Base-by-base conservation (phyloP, 495 filamentous ascomycete species). In the Neurospora sp. region DNA sequence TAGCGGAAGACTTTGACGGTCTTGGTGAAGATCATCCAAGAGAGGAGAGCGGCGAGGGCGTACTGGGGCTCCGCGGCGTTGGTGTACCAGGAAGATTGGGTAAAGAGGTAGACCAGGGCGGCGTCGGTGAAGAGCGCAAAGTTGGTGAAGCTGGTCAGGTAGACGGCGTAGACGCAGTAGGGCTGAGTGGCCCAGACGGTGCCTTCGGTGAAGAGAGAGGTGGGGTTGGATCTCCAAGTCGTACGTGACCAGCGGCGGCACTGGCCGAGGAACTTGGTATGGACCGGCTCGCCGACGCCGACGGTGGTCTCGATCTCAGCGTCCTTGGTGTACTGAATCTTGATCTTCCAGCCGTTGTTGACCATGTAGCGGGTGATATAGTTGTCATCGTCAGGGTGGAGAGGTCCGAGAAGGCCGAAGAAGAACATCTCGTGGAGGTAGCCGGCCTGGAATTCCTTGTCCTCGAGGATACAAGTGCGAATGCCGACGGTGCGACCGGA, bases 331-430 rank as follows among this genome's bases (percentile, higher is more conserved):
- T 89, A 86, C 79, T 92, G 90, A 75, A 92, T 86, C 74, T 86
- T 86, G 66, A 90, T 89, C 71, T 86, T 85, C 86, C 85, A 91
- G 20, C 85, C 82, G 69, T 83, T 76, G 40, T 77, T 79, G 39
- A 91, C 88, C 72, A 87, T 79, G 84, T 86, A 92, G 10, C 90
- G 86, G 1, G 91, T 92, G 74, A 88, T 86, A 77, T 88, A 92
- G 77, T 92, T 92, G 82, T 92, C 91, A 77, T 91, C 89, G 79
- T 92, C 90, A 0, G 89, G 85, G 72, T 89, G 88, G 27, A 92
- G 81, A 9, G 79, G 80, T 1, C 78, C 81, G 74, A 87, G 83
- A 6, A 76, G 71, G 18, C 76, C 79, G 74, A 88, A 86, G 74
- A 85, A 85, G 76, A 86, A 88, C 18, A 77, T 82, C 77, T 93